phyloP scores from a whole-genome alignment of 2,329 filamentous ascomycete genomes.

The Chaetomiaceae sp. region DNA sequence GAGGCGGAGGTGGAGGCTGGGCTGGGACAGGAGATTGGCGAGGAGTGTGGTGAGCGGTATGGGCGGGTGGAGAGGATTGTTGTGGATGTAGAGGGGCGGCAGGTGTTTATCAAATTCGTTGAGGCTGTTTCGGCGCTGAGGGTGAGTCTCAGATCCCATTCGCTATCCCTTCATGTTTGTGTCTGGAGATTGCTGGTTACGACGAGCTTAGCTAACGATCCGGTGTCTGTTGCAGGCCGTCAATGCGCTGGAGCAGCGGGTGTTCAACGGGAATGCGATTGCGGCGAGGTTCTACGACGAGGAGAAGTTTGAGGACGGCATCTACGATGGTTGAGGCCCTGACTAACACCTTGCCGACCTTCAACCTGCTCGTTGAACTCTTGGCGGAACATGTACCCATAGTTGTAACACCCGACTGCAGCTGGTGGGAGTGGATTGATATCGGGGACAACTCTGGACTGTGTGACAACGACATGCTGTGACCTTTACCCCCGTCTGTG shows the following conservation, averaged over 20 bases:
- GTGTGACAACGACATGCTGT: too few species aligned
- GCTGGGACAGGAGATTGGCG: constrained; percentile 89
- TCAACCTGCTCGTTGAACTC: neutral
- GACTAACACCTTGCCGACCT: neutral
- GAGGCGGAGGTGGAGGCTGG: constrained; percentile 68
- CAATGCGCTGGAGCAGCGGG: constrained; percentile 77
- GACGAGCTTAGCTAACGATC: neutral
- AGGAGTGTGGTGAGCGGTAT: constrained; percentile 87
- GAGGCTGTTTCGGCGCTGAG: constrained; percentile 76
- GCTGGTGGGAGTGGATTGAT: too few species aligned
- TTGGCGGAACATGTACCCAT: neutral
- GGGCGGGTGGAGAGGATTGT: constrained; percentile 75
- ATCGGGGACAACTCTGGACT: too few species aligned
- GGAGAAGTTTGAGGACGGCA: constrained; percentile 71
- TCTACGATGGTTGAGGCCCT: constrained; percentile 34
- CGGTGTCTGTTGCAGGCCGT: constrained; percentile 70
- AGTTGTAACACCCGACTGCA: neutral
- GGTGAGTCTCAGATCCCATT: too few species aligned
- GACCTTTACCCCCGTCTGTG: too few species aligned
- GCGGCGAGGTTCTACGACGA: constrained; percentile 74
- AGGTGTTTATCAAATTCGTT: constrained; percentile 92
- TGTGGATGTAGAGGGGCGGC: constrained; percentile 57
- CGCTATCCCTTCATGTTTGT: neutral
- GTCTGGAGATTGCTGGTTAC: neutral
- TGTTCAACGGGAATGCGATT: constrained; percentile 84